Base-by-base conservation (phyloP, 805 yeast genomes). In the Clavispora fructus region DNA sequence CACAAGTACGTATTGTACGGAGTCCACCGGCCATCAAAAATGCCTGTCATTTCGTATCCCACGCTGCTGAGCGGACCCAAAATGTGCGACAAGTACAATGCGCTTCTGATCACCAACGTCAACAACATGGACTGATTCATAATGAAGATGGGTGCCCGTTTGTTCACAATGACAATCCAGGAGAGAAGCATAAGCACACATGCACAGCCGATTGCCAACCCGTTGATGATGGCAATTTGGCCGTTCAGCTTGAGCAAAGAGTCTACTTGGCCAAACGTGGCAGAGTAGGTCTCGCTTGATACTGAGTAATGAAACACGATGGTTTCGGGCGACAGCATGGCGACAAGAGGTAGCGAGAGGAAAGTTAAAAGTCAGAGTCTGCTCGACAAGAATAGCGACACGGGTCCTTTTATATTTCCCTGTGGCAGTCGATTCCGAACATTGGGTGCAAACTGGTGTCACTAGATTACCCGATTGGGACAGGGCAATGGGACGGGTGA, bases 101-200 rank as follows among this genome's bases (percentile, higher is more conserved):
- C 74, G 1, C 90, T 78, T 44, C 86, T 84, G 13, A 89, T 46
- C 5, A 83, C 62, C 44, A 83, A 64, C 5, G 81, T 59, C 2
- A 78, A 42, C 43, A 92, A 68, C 30, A 86, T 78, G 2, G 72
- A 42, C 59, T 82, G 82, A 63, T 91, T 90, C 39, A 89, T 64
- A n/a, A 82, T 61, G 61, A 88, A 92, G 27, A 89, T 78, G 7
- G 90, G 87, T 0, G 91, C 79, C 19, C 64, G 74, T 54, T 74
- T 79, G 48, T 76, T 78, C 45, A 74, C 76, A 32, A 50, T 45
- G 32, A 48, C 39, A 28, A 54, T 35, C 57, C 56, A 53, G 26
- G 55, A 50, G 12, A 50, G 46, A 23, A 54, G 39, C 39, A 47
- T 35, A 19, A 55, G 53, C n/a, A 54, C n/a, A 2, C 43, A 41